A percentile compares a stretch with the other conserved stretches of the same genome.
Conservation (phyloP, 306 rosid genomes). For the Pachyrhizus erosus region DNA sequence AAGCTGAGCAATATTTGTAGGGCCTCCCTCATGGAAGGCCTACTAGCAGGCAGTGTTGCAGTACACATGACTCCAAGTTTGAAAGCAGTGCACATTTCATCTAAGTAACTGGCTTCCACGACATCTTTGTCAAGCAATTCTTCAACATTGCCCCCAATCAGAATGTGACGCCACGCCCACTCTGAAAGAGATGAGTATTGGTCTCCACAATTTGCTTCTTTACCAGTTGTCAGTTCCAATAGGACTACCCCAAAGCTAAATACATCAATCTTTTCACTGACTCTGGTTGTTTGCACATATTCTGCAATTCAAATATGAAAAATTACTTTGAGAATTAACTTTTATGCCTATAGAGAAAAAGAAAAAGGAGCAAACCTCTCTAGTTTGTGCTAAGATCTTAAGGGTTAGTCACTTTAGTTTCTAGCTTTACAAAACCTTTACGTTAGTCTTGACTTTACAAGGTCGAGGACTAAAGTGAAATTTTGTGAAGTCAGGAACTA, state of each 20-base stretch:
- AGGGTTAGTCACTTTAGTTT: not conserved
- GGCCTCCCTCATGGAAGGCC: slow-evolving; percentile 52
- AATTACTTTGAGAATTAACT: not conserved
- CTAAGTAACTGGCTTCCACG: slow-evolving; percentile 31
- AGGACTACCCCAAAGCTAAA: slow-evolving; percentile 79
- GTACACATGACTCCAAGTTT: slow-evolving; percentile 50
- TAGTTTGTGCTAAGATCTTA: not conserved
- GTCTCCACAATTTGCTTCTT: slow-evolving; percentile 48
- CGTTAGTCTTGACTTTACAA: not conserved
- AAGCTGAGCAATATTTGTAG: slow-evolving; percentile 24
- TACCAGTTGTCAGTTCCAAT: slow-evolving; percentile 49
- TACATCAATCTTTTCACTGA: slow-evolving; percentile 72
- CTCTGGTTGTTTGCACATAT: slow-evolving; percentile 44
- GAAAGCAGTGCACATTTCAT: slow-evolving; percentile 47
- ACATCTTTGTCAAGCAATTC: slow-evolving; percentile 41
- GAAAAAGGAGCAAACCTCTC: not conserved
- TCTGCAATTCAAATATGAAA: slow-evolving; percentile 40
- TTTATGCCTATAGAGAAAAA: not conserved
- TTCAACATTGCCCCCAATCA: slow-evolving; percentile 43
- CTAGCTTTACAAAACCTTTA: not conserved
- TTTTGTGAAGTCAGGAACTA: not conserved
- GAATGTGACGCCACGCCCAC: slow-evolving; percentile 48
- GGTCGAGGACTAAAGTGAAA: not conserved
- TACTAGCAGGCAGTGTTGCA: slow-evolving; percentile 42
- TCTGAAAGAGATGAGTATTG: slow-evolving; percentile 47